These are phyloP conservation scores for Chamaenerion angustifolium DNA, from an alignment of 345 rosid genomes.

Conservation along the genomic window DNA sequence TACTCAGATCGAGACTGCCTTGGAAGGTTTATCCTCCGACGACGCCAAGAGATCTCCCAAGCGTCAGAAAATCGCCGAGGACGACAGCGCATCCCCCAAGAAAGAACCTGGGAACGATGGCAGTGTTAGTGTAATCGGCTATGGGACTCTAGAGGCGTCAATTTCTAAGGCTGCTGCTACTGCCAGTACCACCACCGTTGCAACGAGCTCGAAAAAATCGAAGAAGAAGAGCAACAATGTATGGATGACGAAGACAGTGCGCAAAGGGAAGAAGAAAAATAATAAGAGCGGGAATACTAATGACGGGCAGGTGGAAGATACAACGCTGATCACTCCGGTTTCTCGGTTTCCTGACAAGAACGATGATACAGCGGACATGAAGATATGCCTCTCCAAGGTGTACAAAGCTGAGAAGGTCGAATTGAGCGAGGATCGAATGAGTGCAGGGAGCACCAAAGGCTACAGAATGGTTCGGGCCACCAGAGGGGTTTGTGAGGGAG, in stretches of 20 bases:
- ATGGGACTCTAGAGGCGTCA: too few species aligned
- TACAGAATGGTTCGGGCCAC: conserved; percentile 97
- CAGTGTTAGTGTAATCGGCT: too few species aligned
- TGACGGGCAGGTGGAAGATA: conserved; percentile 47
- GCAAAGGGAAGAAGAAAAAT: conserved; percentile 86
- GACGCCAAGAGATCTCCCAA: conserved; percentile 51
- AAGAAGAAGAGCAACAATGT: conserved; percentile 85
- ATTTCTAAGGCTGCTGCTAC: too few species aligned
- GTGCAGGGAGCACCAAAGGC: conserved; percentile 83
- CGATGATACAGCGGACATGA: conserved; percentile 59
- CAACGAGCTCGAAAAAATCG: conserved; percentile 37
- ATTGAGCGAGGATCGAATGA: conserved; percentile 64
- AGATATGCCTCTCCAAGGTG: conserved; percentile 67
- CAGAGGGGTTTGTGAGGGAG: conserved; percentile 86
- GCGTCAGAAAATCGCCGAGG: conserved; percentile 25
- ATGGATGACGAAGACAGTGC: conserved; percentile 76
- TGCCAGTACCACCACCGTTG: neutral
- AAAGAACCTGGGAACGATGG: conserved; percentile 12
- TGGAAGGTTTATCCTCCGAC: conserved; percentile 54
- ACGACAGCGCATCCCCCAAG: conserved; percentile 25
- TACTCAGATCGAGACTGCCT: conserved; percentile 27
- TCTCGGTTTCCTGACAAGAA: conserved; percentile 69
- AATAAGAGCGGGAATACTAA: conserved; percentile 36
- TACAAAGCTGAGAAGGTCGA: conserved; percentile 98
- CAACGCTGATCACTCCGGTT: conserved; percentile 57